Conservation (phyloP, 139 green algal species). For the Haematococcus sp. region DNA sequence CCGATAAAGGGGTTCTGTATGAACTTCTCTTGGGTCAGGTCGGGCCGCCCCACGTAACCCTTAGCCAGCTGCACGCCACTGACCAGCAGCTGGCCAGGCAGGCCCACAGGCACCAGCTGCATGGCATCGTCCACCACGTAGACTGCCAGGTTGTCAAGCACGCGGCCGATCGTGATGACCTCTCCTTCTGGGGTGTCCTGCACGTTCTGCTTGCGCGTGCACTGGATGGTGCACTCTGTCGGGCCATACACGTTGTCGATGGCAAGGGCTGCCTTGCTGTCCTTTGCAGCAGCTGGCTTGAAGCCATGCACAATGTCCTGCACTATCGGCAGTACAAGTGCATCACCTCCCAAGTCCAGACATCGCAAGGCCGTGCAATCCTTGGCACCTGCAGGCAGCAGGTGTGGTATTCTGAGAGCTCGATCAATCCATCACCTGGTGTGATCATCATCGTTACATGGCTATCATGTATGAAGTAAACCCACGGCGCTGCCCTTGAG, state of each 20-base stretch:
- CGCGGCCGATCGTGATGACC: constrained; percentile 26
- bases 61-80: constrained; percentile 5
- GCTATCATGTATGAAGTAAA: no score
- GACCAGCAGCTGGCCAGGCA: constrained; percentile 47
- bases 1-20: no score
- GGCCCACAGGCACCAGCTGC: background rate
- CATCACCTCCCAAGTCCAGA: background rate
- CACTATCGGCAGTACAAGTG: background rate
- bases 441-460: no score
- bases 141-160: constrained; percentile 36
- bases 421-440: no score
- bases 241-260: constrained; percentile 10
- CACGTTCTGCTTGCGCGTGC: background rate
- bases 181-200: no score
- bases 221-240: constrained; percentile 17
- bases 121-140: constrained; percentile 37
- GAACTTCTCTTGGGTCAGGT: no score
- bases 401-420: no score
- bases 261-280: background rate
- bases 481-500: no score
- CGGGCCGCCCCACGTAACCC: no score
- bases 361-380: background rate
- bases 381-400: background rate
- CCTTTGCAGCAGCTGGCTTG: no score
- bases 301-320: background rate